phyloP scores from a whole-genome alignment of 805 yeast species.

The Metschnikowia orientalis region DNA sequence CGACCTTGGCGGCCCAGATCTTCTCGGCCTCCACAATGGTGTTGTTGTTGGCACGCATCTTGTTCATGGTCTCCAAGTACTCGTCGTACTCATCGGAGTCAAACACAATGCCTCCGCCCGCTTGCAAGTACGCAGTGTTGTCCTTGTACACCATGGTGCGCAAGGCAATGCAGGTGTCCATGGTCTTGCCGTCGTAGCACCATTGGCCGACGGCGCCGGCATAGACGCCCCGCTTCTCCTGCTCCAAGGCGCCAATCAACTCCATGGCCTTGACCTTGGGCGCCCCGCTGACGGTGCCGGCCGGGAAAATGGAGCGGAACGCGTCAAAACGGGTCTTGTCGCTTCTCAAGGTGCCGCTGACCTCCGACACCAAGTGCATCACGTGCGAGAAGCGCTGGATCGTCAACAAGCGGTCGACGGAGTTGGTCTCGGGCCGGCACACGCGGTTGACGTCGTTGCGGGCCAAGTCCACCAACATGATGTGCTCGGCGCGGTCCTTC shows the following conservation, averaged over 20 bases:
- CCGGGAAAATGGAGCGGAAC: constrained; percentile 95
- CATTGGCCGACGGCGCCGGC: constrained; percentile 99
- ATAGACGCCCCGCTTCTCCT: constrained; percentile 91
- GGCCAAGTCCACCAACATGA: constrained; percentile 97
- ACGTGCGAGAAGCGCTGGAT: constrained; percentile 96
- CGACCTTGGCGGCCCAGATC: constrained; percentile 53
- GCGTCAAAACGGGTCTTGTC: constrained; percentile 94
- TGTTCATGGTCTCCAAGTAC: constrained; percentile 93
- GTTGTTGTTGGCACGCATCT: constrained; percentile 88
- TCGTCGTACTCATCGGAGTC: constrained; percentile 96
- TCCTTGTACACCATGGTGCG: constrained; percentile 96
- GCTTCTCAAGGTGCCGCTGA: constrained; percentile 79
- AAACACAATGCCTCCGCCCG: constrained; percentile 97
- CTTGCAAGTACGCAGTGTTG: constrained; percentile 88
- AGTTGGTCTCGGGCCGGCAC: constrained; percentile 81
- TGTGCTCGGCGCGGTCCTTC: constrained; percentile 97
- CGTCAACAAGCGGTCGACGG: constrained; percentile 81
- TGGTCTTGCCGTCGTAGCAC: constrained; percentile 90
- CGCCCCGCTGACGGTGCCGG: constrained; percentile 98
- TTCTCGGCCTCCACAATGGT: constrained; percentile 92
- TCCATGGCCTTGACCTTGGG: constrained; percentile 98
- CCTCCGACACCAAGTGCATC: constrained; percentile 93
- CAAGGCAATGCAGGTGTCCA: constrained; percentile 97
- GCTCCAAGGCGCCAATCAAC: constrained; percentile 81
- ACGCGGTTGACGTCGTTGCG: constrained; percentile 93